A percentile compares a stretch with the other conserved stretches of the same genome.
Evolutionary conservation across 2,329 filamentous ascomycete genomes (phyloP).

Genomic region (Aspergillus spinulosporus): DNA sequence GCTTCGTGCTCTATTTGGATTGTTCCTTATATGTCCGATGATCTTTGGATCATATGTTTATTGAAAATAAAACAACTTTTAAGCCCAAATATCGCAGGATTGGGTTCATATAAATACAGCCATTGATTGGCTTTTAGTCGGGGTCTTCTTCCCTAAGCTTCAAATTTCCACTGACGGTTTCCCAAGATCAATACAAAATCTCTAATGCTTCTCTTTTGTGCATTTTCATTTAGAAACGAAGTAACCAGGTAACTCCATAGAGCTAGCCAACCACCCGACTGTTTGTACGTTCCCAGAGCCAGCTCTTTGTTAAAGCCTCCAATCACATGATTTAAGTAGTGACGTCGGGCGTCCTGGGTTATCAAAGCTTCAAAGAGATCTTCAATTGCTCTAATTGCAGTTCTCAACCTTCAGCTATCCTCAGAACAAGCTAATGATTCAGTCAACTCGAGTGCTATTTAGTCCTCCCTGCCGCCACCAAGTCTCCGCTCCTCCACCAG

Average conservation of each 20-base stretch:
- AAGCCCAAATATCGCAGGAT: too few species aligned
- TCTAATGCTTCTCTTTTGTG: neutral
- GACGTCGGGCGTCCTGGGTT: slow-evolving; percentile 1
- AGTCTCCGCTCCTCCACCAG: neutral
- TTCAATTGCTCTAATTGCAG: slow-evolving; percentile 1
- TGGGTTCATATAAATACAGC: too few species aligned
- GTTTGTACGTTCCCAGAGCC: neutral
- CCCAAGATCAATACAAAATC: neutral
- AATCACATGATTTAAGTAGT: slow-evolving; percentile 18
- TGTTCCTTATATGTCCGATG: neutral
- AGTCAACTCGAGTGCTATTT: neutral
- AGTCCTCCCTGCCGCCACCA: neutral
- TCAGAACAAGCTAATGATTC: neutral
- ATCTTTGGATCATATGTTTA: too few species aligned
- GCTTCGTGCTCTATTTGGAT: neutral
- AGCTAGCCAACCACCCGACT: neutral
- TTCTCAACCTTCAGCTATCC: neutral
- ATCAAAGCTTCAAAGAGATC: slow-evolving; percentile 2
- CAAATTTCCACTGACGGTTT: neutral
- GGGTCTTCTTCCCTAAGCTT: neutral
- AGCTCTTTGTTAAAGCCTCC: neutral
- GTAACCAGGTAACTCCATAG: too few species aligned
- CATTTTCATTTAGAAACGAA: neutral
- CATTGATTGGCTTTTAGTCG: neutral
- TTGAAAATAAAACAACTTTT: too few species aligned